Evolutionary conservation across 2,329 filamentous ascomycete genomes (phyloP).

Genomic region (Coccinonectria pachysandricola): DNA sequence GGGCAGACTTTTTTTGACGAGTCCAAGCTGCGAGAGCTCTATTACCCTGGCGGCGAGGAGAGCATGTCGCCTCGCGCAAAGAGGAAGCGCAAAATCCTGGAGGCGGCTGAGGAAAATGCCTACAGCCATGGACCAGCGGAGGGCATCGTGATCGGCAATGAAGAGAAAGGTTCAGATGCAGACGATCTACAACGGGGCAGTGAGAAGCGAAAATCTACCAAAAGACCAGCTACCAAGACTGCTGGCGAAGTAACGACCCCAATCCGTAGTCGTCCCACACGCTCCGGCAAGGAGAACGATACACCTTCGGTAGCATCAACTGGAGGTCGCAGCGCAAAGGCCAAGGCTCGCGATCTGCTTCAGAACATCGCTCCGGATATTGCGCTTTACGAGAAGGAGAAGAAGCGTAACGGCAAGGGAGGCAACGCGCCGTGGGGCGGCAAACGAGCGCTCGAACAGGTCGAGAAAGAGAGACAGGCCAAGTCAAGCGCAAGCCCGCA

Average conservation of each 20-base stretch:
- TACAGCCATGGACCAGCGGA: slow-evolving; percentile 36
- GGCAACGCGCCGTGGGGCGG: slow-evolving; percentile 47
- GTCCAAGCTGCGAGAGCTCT: slow-evolving; percentile 49
- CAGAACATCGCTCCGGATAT: slow-evolving; percentile 76
- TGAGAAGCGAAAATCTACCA: slow-evolving; percentile 21
- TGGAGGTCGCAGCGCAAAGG: slow-evolving; percentile 78
- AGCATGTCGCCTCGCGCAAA: slow-evolving; percentile 31
- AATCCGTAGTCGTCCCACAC: slow-evolving; percentile 32
- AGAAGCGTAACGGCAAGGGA: slow-evolving; percentile 55
- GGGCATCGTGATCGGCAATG: slow-evolving; percentile 34
- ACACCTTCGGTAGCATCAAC: slow-evolving; percentile 60
- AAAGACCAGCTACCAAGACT: slow-evolving; percentile 16
- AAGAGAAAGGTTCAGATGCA: slow-evolving; percentile 28
- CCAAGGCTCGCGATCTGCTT: slow-evolving; percentile 66
- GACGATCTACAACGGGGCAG: slow-evolving; percentile 34
- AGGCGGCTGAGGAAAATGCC: slow-evolving; percentile 41
- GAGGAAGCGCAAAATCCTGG: slow-evolving; percentile 39
- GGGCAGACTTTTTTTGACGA: slow-evolving; percentile 77
- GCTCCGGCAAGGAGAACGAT: slow-evolving; percentile 70
- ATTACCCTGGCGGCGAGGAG: slow-evolving; percentile 53
- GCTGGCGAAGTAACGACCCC: slow-evolving; percentile 26
- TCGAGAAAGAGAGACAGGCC: slow-evolving; percentile 42
- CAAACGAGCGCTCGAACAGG: slow-evolving; percentile 48
- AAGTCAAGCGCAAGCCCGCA: slow-evolving; percentile 36
- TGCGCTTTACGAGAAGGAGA: slow-evolving; percentile 84